Conservation (phyloP, 2,329 filamentous ascomycete genomes). For the Cladosporium sp. region DNA sequence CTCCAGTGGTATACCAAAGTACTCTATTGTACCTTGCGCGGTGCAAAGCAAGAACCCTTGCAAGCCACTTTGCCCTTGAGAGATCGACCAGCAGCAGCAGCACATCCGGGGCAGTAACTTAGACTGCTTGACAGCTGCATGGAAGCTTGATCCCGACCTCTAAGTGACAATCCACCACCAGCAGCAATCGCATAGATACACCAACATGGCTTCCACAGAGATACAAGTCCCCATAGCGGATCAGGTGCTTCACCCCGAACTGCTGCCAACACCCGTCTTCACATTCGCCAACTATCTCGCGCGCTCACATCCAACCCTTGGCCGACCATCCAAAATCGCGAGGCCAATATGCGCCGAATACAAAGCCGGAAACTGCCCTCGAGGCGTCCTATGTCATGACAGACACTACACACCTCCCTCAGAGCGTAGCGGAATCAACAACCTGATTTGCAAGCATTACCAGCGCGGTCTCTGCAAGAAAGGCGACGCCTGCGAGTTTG, state of each 20-base stretch:
- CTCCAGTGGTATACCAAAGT: neutral
- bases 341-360: slow-evolving; percentile 81
- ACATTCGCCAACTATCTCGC: slow-evolving; percentile 38
- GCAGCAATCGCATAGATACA: neutral
- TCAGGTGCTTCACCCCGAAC: slow-evolving; percentile 36
- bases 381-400: slow-evolving; percentile 81
- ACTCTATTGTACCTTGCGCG: neutral
- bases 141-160: slow-evolving; percentile 5
- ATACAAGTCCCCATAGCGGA: slow-evolving; percentile 26
- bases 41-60: slow-evolving; percentile 5
- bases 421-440: slow-evolving; percentile 35
- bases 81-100: neutral
- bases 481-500: slow-evolving; percentile 92
- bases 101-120: slow-evolving; percentile 1
- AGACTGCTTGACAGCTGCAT: neutral
- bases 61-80: neutral
- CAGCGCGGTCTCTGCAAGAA: slow-evolving; percentile 97
- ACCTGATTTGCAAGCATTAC: slow-evolving; percentile 97
- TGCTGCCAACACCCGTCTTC: slow-evolving; percentile 31
- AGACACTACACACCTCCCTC: slow-evolving; percentile 65
- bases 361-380: slow-evolving; percentile 79
- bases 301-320: slow-evolving; percentile 32
- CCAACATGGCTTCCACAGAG: slow-evolving; percentile 27
- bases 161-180: neutral
- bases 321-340: slow-evolving; percentile 36